A percentile compares a stretch with the other conserved stretches of the same genome.
These are phyloP conservation scores for Oenanthe javanica DNA, from an alignment of 140 eudicot species.

Conservation along the genomic window DNA sequence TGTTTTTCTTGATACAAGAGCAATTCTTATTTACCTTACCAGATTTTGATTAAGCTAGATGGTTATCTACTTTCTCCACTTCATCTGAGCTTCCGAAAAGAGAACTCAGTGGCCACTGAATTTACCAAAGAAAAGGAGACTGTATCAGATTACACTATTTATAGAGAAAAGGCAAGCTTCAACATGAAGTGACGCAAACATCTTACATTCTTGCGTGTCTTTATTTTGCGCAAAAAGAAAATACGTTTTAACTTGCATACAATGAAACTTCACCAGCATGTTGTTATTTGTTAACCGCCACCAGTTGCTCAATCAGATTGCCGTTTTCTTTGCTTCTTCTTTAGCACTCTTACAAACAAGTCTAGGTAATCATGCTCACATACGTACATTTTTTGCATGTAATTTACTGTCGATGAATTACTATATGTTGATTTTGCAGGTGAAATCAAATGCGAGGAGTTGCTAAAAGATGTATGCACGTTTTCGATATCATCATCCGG, in stretches of 20 bases:
- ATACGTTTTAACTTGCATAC: no score
- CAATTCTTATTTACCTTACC: no score
- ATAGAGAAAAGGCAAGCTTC: no score
- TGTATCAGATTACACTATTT: no score
- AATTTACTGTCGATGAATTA: neutral
- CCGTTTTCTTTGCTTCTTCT: slow-evolving; percentile 37
- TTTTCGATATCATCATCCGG: slow-evolving; percentile 77
- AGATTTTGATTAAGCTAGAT: no score
- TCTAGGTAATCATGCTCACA: slow-evolving; percentile 30
- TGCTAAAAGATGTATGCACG: slow-evolving; percentile 51
- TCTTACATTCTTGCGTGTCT: no score
- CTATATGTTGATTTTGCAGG: slow-evolving; percentile 20
- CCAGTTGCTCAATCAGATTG: slow-evolving; percentile 28
- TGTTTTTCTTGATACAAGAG: no score
- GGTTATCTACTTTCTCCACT: no score
- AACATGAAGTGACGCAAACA: no score
- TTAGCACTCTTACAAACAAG: slow-evolving; percentile 39
- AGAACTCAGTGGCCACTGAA: neutral
- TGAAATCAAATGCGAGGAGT: slow-evolving; percentile 67
- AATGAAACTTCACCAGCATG: neutral
- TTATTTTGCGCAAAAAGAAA: no score
- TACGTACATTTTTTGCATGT: neutral
- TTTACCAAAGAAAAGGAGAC: no score
- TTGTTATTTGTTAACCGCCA: slow-evolving; percentile 7
- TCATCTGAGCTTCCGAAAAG: no score